Conservation (phyloP, 768 basidiomycete species). For the Mycena floridula region DNA sequence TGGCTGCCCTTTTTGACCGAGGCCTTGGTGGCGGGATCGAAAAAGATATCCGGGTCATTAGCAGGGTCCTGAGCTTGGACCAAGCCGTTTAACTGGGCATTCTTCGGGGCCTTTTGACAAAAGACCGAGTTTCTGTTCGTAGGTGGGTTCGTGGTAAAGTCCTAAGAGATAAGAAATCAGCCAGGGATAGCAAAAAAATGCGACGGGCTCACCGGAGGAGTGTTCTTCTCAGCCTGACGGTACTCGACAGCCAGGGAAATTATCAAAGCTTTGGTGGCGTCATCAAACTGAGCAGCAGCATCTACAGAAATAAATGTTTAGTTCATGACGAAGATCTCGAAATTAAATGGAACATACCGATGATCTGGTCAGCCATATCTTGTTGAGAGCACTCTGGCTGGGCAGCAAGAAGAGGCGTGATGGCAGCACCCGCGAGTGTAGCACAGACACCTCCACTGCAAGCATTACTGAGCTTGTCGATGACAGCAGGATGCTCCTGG, state of each 20-base stretch:
- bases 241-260: conserved; percentile 46
- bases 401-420: conserved; percentile 46
- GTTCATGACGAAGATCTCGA: background rate
- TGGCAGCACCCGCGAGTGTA: conserved; percentile 39
- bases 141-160: conserved; percentile 47
- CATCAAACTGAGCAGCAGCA: conserved; percentile 46
- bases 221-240: conserved; percentile 55
- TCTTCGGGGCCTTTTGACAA: conserved; percentile 48
- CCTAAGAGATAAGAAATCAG: conserved; percentile 20
- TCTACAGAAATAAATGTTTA: conserved; percentile 24
- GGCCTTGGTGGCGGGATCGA: conserved; percentile 33
- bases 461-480: conserved; percentile 37
- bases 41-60: conserved; percentile 47
- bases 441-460: conserved; percentile 47
- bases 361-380: conserved; percentile 51
- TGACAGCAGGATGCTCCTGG: conserved; percentile 41
- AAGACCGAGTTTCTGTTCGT: conserved; percentile 48
- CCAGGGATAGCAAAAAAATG: background rate
- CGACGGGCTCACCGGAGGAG: conserved; percentile 37
- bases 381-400: conserved; percentile 51
- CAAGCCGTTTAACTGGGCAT: conserved; percentile 40
- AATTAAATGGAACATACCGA: conserved; percentile 28
- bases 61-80: conserved; percentile 48
- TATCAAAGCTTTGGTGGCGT: conserved; percentile 43
- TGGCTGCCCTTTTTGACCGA: conserved; percentile 43